These are phyloP conservation scores for Polyplosphaeria fusca DNA, from an alignment of 495 filamentous ascomycete species.

Conservation along the genomic window DNA sequence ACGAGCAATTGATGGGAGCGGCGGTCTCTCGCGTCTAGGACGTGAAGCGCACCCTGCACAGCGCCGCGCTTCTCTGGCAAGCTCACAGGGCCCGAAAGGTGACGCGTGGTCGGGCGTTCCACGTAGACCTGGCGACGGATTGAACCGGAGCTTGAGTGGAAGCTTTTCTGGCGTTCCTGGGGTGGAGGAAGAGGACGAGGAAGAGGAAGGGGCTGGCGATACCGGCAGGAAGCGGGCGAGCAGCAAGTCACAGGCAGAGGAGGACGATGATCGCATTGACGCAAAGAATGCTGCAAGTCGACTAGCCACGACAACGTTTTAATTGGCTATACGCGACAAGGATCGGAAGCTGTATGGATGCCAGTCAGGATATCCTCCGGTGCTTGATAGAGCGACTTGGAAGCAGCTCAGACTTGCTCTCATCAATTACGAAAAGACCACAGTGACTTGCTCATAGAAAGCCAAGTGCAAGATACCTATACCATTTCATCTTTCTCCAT, in stretches of 20 bases:
- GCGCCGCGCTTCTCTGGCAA: conserved; percentile 71
- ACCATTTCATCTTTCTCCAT: no score
- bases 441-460: no score
- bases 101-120: conserved; percentile 97
- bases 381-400: no score
- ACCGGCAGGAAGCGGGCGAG: conserved; percentile 61
- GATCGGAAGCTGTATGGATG: no score
- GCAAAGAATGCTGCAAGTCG: conserved; percentile 91
- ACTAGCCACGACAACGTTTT: conserved; percentile 92
- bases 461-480: no score
- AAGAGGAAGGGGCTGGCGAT: conserved; percentile 45
- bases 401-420: no score
- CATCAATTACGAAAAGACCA: neutral
- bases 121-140: conserved; percentile 68
- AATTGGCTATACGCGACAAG: neutral
- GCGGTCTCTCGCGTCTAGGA: conserved; percentile 83
- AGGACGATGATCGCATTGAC: conserved; percentile 92
- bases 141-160: conserved; percentile 72
- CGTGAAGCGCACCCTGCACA: conserved; percentile 77
- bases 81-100: conserved; percentile 89
- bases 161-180: conserved; percentile 50
- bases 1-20: conserved; percentile 82
- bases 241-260: conserved; percentile 65
- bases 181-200: conserved; percentile 48
- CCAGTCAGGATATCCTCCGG: no score